Evolutionary conservation across 2,329 filamentous ascomycete genomes (phyloP), one percentile per base, ranked within the genome.

Genomic region (Trichoderma endophyticum): DNA sequence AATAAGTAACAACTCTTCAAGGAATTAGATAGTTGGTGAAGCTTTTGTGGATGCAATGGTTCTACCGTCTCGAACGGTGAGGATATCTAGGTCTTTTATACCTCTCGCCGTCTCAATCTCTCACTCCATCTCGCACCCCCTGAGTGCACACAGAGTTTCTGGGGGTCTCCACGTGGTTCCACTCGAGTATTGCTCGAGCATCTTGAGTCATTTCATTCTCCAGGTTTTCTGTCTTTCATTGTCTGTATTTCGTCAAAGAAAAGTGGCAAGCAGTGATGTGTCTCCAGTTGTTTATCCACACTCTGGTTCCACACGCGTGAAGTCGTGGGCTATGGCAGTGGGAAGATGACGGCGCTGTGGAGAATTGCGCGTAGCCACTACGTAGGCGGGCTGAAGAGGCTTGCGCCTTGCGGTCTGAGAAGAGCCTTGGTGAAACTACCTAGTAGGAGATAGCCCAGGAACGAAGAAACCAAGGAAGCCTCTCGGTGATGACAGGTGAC

Each of bases 31-130:
- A 69, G 61, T 66, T 18, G 66, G 57, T 32, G 71, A 71, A 70
- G 74, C 71, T 73, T 71, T 71, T 75, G 73, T 71, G 63, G 62
- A 59, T 68, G 71, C 63, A 62, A 63, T 62, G 72, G 60, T 51
- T 74, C 75, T 81, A 82, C 81, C 81, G 81, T 82, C 80, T 79
- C 75, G 80, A 82, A 83, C 81, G 81, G 81, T 82, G 80, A 80
- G 79, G 78, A 73, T 63, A 71, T 70, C 66, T 69, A 43, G 36
- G 73, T 68, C 76, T 80, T 82, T 69, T 72, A 72, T 72, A 72
- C 18, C 51, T 65, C 18, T 71, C 48, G 32, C 69, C 34, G 63
- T 54, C 67, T 70, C 57, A 1, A 21, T 15, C 9, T 26, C 30
- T 8, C 43, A 6, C 24, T 39, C 43, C 9, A 48, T 61, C 54